Conservation (phyloP, 192 early-diverging fungal species). For the Coemansia sp. region DNA sequence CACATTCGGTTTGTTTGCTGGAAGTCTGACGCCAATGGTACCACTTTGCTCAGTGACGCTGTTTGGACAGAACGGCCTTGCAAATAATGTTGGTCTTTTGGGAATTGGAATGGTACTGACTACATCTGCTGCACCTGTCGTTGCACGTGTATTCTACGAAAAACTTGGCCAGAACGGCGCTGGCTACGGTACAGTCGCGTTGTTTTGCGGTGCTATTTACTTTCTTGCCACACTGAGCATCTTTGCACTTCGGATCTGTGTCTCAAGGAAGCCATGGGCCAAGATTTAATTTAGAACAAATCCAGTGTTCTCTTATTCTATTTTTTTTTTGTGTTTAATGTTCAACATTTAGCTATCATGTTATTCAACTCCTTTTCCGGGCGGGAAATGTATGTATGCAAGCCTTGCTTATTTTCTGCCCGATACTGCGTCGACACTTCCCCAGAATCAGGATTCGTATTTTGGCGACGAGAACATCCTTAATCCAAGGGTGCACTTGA, state of each 20-base stretch:
- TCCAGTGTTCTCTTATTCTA: neutral
- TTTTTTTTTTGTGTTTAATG: conserved; percentile 2
- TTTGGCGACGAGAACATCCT: neutral
- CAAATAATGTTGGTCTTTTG: conserved; percentile 51
- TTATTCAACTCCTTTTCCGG: neutral
- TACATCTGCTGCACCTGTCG: conserved; percentile 48
- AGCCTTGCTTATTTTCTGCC: neutral
- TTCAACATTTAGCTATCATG: neutral
- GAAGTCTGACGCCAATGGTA: conserved; percentile 53
- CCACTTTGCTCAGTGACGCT: conserved; percentile 55
- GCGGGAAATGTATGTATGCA: neutral
- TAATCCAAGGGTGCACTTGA: neutral
- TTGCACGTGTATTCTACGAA: conserved; percentile 50
- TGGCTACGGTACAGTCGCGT: conserved; percentile 51
- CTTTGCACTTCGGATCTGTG: conserved; percentile 49
- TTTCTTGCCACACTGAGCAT: conserved; percentile 52
- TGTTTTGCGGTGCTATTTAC: conserved; percentile 52
- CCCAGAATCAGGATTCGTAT: neutral
- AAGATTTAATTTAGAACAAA: conserved; percentile 27
- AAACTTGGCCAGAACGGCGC: conserved; percentile 49
- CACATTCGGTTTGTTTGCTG: conserved; percentile 52
- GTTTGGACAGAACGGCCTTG: conserved; percentile 54
- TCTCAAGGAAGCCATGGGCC: conserved; percentile 38
- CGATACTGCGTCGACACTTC: neutral
- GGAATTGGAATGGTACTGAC: conserved; percentile 55